A percentile compares a stretch with the other conserved stretches of the same genome.
Evolutionary conservation across 140 eudicot species (phyloP).

Genomic region (Flaveria floridana): DNA sequence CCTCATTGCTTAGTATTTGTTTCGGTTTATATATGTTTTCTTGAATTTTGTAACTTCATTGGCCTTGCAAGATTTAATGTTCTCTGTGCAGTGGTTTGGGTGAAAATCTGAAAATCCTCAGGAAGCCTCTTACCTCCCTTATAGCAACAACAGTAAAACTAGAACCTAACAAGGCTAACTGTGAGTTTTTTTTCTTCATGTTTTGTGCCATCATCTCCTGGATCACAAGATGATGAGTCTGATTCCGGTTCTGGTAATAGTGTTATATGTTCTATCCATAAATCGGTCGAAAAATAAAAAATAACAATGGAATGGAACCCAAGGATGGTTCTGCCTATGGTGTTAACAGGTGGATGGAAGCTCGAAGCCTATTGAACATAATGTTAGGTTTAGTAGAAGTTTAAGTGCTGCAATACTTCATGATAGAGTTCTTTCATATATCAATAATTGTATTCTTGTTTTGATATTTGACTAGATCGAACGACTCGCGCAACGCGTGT

Average conservation of each 20-base stretch:
- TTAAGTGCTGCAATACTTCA: not conserved
- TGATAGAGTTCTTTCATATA: not conserved
- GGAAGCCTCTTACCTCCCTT: not conserved
- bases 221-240: not conserved
- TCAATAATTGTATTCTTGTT: not conserved
- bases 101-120: not conserved
- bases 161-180: not conserved
- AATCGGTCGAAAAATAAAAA: not conserved
- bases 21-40: no score
- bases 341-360: not conserved
- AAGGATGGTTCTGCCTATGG: not conserved
- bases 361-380: not conserved
- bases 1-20: no score
- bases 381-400: not conserved
- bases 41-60: no score
- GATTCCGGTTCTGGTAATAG: not conserved
- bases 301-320: not conserved
- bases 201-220: not conserved
- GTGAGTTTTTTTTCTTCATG: not conserved
- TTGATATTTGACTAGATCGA: no score
- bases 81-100: no score
- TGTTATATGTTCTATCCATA: not conserved
- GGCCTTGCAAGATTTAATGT: no score
- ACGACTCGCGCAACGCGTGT: no score
- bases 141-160: not conserved